Conservation (phyloP, 2,329 filamentous ascomycete genomes). For the Cordyceps javanica region DNA sequence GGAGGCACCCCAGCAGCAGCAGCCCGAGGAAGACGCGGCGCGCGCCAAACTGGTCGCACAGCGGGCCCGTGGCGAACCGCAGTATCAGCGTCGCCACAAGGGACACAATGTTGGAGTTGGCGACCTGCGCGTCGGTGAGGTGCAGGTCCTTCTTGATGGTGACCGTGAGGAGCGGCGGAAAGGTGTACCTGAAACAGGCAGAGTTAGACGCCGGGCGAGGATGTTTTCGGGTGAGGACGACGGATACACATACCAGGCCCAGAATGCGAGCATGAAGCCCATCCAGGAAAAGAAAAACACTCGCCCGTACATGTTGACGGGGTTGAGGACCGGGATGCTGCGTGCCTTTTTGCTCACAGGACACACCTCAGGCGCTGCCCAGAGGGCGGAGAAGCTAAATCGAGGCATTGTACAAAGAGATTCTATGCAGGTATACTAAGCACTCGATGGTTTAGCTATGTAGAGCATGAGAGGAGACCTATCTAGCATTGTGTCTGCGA, state of each 20-base stretch:
- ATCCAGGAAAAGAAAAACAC: conserved; percentile 90
- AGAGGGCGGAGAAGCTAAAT: conserved; percentile 23
- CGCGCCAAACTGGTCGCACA: conserved; percentile 81
- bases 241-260: conserved; percentile 59
- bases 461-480: background rate
- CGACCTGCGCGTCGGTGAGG: conserved; percentile 63
- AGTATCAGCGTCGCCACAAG: conserved; percentile 65
- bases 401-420: conserved; percentile 18
- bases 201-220: background rate
- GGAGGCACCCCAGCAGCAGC: conserved; percentile 72
- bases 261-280: conserved; percentile 81
- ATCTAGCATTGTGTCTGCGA: background rate
- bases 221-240: no score
- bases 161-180: conserved; percentile 71
- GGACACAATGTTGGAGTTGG: conserved; percentile 88
- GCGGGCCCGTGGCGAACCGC: conserved; percentile 69
- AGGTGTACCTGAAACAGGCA: conserved; percentile 58
- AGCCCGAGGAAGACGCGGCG: conserved; percentile 72
- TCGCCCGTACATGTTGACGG: conserved; percentile 71
- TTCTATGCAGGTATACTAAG: background rate
- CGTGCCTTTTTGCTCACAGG: conserved; percentile 78
- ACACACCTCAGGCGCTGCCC: conserved; percentile 62
- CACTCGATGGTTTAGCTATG: background rate
- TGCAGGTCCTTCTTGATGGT: conserved; percentile 75
- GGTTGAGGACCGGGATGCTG: conserved; percentile 73